Conservation (phyloP, 2,329 filamentous ascomycete species). For the Beauveria brongniartii region DNA sequence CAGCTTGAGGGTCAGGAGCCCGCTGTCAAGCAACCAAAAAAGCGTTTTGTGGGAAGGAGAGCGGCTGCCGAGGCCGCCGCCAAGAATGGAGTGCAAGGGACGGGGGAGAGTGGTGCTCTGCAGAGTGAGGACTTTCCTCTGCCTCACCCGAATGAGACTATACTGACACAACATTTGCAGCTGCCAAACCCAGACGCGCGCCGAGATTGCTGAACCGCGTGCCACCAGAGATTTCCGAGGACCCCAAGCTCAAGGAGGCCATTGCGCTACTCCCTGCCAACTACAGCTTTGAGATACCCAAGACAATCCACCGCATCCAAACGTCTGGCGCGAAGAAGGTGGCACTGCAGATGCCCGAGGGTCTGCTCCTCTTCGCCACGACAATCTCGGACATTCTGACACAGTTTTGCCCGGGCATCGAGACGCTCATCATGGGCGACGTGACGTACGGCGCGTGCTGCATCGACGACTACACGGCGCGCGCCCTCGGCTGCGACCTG, state of each 20-base stretch:
- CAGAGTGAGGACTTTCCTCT: slow-evolving; percentile 38
- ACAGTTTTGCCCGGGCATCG: slow-evolving; percentile 83
- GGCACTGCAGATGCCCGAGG: slow-evolving; percentile 95
- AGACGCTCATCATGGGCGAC: slow-evolving; percentile 97
- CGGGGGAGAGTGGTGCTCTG: slow-evolving; percentile 25
- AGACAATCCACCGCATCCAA: slow-evolving; percentile 91
- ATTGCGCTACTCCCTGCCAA: slow-evolving; percentile 85
- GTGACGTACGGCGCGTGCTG: slow-evolving; percentile 98
- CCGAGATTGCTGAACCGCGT: slow-evolving; percentile 86
- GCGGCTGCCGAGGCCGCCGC: slow-evolving; percentile 54
- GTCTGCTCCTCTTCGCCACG: slow-evolving; percentile 87
- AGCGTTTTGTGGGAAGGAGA: slow-evolving; percentile 81
- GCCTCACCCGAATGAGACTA: background rate
- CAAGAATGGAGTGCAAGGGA: slow-evolving; percentile 28
- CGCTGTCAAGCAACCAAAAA: slow-evolving; percentile 66
- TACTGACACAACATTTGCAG: slow-evolving; percentile 32
- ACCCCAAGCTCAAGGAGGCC: slow-evolving; percentile 78
- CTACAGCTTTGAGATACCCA: slow-evolving; percentile 97
- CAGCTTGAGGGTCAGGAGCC: slow-evolving; percentile 28
- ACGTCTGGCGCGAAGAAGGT: slow-evolving; percentile 71
- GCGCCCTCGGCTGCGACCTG: slow-evolving; percentile 87
- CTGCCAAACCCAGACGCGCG: slow-evolving; percentile 61
- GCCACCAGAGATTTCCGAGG: slow-evolving; percentile 75
- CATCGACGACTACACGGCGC: slow-evolving; percentile 95
- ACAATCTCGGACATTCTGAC: slow-evolving; percentile 95